A percentile compares a stretch with the other conserved stretches of the same genome.
These are phyloP conservation scores for Schwanniomyces etchellsii DNA, from an alignment of 1,139 yeast genomes.

Conservation along the genomic window DNA sequence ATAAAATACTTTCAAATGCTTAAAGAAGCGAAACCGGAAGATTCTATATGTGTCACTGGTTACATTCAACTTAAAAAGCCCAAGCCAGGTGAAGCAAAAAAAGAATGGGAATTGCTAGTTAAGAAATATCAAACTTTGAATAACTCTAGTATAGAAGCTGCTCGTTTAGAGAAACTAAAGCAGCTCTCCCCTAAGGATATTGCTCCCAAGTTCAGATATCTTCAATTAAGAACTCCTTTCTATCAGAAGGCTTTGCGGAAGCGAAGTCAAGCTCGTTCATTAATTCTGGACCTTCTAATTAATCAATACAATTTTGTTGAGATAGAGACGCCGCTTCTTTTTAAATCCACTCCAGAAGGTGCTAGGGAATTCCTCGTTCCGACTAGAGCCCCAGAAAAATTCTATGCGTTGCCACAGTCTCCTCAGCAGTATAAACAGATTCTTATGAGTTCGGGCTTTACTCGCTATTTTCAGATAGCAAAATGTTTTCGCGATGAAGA, in stretches of 20 bases:
- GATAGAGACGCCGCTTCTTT: conserved; percentile 86
- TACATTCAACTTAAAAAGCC: conserved; percentile 29
- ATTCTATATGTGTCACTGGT: conserved; percentile 71
- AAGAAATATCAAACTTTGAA: conserved; percentile 53
- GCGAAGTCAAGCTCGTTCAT: conserved; percentile 56
- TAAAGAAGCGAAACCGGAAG: conserved; percentile 55
- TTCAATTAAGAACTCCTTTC: conserved; percentile 64
- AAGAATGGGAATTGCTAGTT: conserved; percentile 54
- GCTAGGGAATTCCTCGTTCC: conserved; percentile 96
- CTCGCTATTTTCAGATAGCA: conserved; percentile 84
- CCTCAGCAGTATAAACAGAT: conserved; percentile 97
- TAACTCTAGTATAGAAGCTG: conserved; percentile 59
- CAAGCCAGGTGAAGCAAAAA: conserved; percentile 14
- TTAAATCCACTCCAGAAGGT: conserved; percentile 97
- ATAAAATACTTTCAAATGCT: conserved; percentile 35
- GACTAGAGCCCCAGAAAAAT: conserved; percentile 56
- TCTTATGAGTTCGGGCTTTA: conserved; percentile 89
- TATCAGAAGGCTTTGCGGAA: conserved; percentile 55
- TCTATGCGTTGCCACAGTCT: conserved; percentile 92
- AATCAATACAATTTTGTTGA: conserved; percentile 58
- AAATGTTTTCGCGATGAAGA: conserved; percentile 95
- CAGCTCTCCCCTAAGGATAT: conserved; percentile 44
- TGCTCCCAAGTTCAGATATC: conserved; percentile 76
- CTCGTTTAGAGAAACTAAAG: conserved; percentile 62
- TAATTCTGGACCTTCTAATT: conserved; percentile 46